Base-by-base conservation (phyloP, 768 basidiomycete genomes). In the Podaxis rugospora region DNA sequence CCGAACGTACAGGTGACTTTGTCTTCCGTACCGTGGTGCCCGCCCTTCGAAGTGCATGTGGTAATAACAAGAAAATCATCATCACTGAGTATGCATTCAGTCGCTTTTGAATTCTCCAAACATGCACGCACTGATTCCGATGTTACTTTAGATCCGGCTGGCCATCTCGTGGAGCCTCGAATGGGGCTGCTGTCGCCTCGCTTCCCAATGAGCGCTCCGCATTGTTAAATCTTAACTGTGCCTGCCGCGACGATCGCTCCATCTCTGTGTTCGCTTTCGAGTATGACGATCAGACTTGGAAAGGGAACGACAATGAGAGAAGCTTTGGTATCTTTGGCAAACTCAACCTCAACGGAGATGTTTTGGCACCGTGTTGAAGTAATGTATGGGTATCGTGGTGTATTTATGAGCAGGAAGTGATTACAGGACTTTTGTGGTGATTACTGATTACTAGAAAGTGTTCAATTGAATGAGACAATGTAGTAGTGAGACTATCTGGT, bases 301-400 rank as follows among this genome's bases (percentile, higher is more conserved):
- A 78, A 55, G 65, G 55, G 1, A 71, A 74, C 47, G 74, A 71
- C 46, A 74, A 72, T 42, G 76, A 78, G 62, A 67, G 70, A 37
- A 78, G 76, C 62, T 78, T 78, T 63, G 76, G 76, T 2, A 71
- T 77, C 4, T 73, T 70, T 40, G 73, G 70, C 5, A 76, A 76
- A 61, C 55, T 74, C 23, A 62, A 68, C 53, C 61, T 76, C 9
- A 59, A 62, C 32, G 67, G 65, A 4, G 68, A 70, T 61, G 66
- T 70, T 18, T 67, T 71, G 42, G 58, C 66, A 3, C 13, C 62
- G 9, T 73, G 71, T 55, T 71, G 57, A 32, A 36, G 14, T 1
- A 5, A 51, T 5, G 32, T 32, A 9, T 32, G 32, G 32, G 7
- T n/a, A 37, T 14, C 21, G 18, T 40, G 14, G 18, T 9, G 53